Base-by-base conservation (phyloP, 306 rosid genomes). In the Lathyrus tuberosus region DNA sequence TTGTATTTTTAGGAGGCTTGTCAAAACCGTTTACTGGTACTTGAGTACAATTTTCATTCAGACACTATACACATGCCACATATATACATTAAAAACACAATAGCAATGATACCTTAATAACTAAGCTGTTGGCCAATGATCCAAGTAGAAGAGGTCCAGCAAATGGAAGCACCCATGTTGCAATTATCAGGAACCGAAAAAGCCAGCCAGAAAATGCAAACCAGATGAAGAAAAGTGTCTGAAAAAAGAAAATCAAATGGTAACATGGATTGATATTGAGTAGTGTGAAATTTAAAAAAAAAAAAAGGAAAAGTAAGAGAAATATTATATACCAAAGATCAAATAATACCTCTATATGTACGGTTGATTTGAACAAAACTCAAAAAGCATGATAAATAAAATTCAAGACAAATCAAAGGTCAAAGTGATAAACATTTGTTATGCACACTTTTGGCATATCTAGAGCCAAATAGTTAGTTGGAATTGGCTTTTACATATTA, bases 191-290 rank as follows among this genome's bases (percentile, higher is more conserved):
- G 60, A 83, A 3, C 71, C 97, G 97, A 35, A 94, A 94, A 26
- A 91, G 95, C 97, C 99, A 94, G 62, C 99, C 99, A 67, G 99
- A 94, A 20, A 94, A 77, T 22, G 96, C 97, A 70, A 94, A 86
- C 99, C 97, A 94, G 72, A 94, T 79, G 84, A 94, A 91, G 88
- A 94, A 89, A 62, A 91, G 60, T 13, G 99, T 94, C 99, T 94
- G 75, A 75, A 76, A 79, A 76, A 78, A 7, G 13, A 37, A 59
- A 70, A 63, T 43, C 3, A 22, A 73, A 62, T 38, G n/a, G 12
- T 5, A 12, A 64, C 47, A 14, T 10, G 30, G 58, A 77, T 12
- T 11, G 28, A 51, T 12, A 35, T 61, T 60, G 41, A 42, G 79
- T 53, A 46, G 8, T 8, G 67, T 18, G n/a, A 48, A 40, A 20